phyloP scores from a whole-genome alignment of 495 filamentous ascomycete species.

The Amorphotheca resinae region DNA sequence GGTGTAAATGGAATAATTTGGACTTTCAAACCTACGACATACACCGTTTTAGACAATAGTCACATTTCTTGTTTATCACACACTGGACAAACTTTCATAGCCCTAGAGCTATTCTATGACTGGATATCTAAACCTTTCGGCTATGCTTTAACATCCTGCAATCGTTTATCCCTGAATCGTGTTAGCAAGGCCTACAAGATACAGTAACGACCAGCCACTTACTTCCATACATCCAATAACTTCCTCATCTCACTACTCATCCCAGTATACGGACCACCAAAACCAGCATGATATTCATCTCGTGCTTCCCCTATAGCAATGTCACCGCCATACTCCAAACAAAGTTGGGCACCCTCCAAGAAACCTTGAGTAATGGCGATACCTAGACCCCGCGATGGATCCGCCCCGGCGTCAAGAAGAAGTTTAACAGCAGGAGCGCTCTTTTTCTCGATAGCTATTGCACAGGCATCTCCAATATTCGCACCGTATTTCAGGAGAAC shows the following conservation, averaged over 20 bases:
- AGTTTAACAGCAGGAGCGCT: neutral
- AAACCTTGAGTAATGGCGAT: neutral
- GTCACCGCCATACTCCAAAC: neutral
- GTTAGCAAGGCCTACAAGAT: neutral
- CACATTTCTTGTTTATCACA: neutral
- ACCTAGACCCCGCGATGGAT: neutral
- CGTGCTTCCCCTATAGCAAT: neutral
- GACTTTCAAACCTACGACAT: neutral
- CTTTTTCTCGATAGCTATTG: neutral
- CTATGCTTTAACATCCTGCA: neutral
- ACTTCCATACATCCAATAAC: neutral
- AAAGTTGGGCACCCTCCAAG: neutral
- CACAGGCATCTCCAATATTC: neutral
- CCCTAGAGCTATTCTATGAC: neutral
- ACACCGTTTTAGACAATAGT: neutral
- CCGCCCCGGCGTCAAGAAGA: neutral
- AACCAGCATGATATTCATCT: neutral
- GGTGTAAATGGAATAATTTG: too few relatives aligned
- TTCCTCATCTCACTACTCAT: neutral
- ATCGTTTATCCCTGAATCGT: neutral
- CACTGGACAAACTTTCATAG: neutral
- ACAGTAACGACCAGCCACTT: neutral
- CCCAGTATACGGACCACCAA: neutral
- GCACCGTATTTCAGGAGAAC: conserved; percentile 1
- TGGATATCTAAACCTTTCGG: neutral